Evolutionary conservation across 78 protist species (phyloP), one percentile per base, ranked within the genome.

Genomic region (Dictyostelium purpureum): DNA sequence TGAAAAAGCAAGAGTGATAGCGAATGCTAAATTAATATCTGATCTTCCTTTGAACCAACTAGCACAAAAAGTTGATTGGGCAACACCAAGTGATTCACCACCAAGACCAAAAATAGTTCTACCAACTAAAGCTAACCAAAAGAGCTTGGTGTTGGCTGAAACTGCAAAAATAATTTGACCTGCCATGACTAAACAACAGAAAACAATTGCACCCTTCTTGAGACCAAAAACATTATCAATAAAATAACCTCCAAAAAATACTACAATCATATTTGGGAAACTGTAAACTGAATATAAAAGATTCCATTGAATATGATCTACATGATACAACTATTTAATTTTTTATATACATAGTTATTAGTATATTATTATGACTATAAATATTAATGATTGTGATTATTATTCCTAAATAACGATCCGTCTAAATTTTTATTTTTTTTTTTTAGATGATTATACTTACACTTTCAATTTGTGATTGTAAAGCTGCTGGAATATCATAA

Each of bases 91-190:
- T 45, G 93, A 76, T 65, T 93, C 96, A 74, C 96, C 96, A 51
- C 96, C 96, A 7, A 93, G n/a, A 76, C 96, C 96, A 40, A 93
- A 93, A 26, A 93, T 70, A 21, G 65, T 40, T 42, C 96, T 87
- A 54, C 96, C 96, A 19, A 93, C 37, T 40, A 83, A 38, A 14
- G 91, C 87, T 51, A 93, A 56, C 88, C 88, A 77, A 87, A 49
- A 93, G 51, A 37, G 12, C 47, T 70, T 76, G 16, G 33, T n/a
- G 19, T 18, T 42, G 6, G 82, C 43, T 43, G 94, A 88, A 38
- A 93, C 7, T 14, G 93, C 10, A 49, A 93, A 83, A 9, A 93
- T 28, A 10, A 85, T 57, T 52, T 93, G 93, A n/a, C 96, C 96
- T 4, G 61, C 10, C 79, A 87, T 35, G 21, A 93, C 87, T 28